Conservation (phyloP, 768 basidiomycete species). For the Heimioporus sp. region DNA sequence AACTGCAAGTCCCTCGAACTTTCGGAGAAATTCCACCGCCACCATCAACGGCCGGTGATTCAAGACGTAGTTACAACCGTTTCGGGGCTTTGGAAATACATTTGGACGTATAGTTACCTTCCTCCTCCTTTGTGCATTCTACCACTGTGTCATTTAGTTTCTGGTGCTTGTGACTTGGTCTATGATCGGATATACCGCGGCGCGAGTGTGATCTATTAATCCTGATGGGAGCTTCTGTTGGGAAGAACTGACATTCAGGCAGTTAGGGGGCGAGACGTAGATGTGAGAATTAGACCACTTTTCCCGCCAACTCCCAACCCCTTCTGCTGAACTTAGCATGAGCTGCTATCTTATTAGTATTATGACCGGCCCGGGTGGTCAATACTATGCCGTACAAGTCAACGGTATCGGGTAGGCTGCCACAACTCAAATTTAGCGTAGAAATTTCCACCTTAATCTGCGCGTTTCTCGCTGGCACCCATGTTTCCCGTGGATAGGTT, state of each 20-base stretch:
- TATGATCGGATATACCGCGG: conserved; percentile 21
- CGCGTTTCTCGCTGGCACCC: no score
- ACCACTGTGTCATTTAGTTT: conserved; percentile 10
- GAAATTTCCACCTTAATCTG: no score
- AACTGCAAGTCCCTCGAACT: conserved; percentile 35
- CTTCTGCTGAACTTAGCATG: no score
- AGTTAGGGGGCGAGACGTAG: no score
- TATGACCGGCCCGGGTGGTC: no score
- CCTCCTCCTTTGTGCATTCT: conserved; percentile 4
- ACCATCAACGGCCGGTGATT: conserved; percentile 68
- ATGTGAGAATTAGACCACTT: no score
- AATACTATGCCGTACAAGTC: no score
- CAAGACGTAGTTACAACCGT: conserved; percentile 18
- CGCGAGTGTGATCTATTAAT: conserved; percentile 6
- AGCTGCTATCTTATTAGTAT: no score
- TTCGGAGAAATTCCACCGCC: conserved; percentile 64
- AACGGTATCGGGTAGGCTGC: neutral
- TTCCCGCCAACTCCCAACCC: no score
- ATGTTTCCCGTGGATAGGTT: neutral
- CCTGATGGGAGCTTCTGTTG: conserved; percentile 5
- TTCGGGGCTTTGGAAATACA: conserved; percentile 4
- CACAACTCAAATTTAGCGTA: conserved; percentile 1
- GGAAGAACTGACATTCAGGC: neutral
- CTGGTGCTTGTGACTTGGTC: conserved; percentile 15
- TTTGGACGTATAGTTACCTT: conserved; percentile 10